phyloP scores from a whole-genome alignment of 1,284 basidiomycete genomes.

The Puccinia triticina region DNA sequence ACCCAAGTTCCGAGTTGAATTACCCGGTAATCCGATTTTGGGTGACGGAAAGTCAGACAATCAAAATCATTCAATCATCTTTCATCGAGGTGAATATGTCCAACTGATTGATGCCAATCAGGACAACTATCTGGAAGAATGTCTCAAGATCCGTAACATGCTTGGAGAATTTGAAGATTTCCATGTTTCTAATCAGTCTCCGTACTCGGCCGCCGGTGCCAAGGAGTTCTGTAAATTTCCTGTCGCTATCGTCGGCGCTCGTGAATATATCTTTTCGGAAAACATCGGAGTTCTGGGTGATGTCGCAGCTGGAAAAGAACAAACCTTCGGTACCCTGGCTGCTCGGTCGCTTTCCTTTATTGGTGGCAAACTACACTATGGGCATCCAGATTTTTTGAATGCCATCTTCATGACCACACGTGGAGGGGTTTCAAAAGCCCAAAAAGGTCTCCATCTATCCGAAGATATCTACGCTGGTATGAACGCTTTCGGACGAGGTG shows the following conservation, averaged over 20 bases:
- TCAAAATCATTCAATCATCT: slow-evolving; percentile 99
- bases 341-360: slow-evolving; percentile 95
- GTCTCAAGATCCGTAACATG: slow-evolving; percentile 98
- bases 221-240: slow-evolving; percentile 75
- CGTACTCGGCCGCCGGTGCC: slow-evolving; percentile 77
- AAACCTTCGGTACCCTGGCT: slow-evolving; percentile 96
- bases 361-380: slow-evolving; percentile 97
- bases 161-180: slow-evolving; percentile 98
- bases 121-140: slow-evolving; percentile 99
- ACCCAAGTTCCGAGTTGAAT: slow-evolving; percentile 97
- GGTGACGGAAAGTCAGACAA: slow-evolving; percentile 99
- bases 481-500: slow-evolving; percentile 95
- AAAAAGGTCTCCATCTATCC: slow-evolving; percentile 96
- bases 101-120: slow-evolving; percentile 99
- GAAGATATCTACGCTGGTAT: slow-evolving; percentile 99
- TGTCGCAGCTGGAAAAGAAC: slow-evolving; percentile 97
- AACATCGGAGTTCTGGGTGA: slow-evolving; percentile 99
- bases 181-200: slow-evolving; percentile 78
- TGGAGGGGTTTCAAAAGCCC: slow-evolving; percentile 96
- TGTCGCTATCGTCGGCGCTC: slow-evolving; percentile 94
- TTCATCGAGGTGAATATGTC: slow-evolving; percentile 97
- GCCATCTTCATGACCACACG: slow-evolving; percentile 97
- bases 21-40: slow-evolving; percentile 97
- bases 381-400: slow-evolving; percentile 98
- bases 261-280: slow-evolving; percentile 99